These are phyloP conservation scores for Nidula microcarpa DNA, from an alignment of 768 basidiomycete genomes.

Conservation along the genomic window DNA sequence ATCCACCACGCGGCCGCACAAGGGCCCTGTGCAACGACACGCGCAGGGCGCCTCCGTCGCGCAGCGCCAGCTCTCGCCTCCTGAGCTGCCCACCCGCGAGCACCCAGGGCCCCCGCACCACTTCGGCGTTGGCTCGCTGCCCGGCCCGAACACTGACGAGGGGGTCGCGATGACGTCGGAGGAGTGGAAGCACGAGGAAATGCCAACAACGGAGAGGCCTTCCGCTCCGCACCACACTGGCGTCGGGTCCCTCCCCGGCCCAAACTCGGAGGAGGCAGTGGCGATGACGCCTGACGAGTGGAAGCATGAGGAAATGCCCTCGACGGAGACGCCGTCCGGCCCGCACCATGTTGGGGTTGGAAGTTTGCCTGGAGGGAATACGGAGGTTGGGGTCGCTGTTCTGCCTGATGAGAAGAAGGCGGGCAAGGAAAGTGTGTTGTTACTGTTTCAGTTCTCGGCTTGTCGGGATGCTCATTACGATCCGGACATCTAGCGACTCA, in stretches of 20 bases:
- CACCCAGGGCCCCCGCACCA: constrained; percentile 7
- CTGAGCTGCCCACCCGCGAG: constrained; percentile 12
- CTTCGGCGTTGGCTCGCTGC: constrained; percentile 46
- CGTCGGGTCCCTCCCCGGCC: constrained; percentile 48
- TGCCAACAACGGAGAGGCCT: constrained; percentile 12
- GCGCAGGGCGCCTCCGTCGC: too few species aligned
- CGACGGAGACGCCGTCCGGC: constrained; percentile 10
- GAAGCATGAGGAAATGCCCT: constrained; percentile 8
- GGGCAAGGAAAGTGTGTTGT: background rate
- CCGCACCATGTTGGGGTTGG: constrained; percentile 10
- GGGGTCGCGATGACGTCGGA: constrained; percentile 48
- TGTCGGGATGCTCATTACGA: constrained; percentile 2
- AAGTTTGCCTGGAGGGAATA: constrained; percentile 11
- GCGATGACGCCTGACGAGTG: constrained; percentile 49
- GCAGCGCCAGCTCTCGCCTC: too few species aligned
- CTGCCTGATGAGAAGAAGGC: constrained; percentile 11
- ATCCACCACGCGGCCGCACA: too few species aligned
- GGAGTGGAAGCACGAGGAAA: constrained; percentile 23
- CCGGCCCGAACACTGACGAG: constrained; percentile 39
- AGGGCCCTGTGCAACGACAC: too few species aligned
- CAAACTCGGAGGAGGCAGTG: constrained; percentile 38
- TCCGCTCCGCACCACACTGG: constrained; percentile 22
- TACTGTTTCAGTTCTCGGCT: background rate
- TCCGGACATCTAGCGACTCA: background rate
- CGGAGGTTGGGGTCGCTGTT: constrained; percentile 12